phyloP scores from a whole-genome alignment of 768 basidiomycete species.

The Cyclocybe aegerita region DNA sequence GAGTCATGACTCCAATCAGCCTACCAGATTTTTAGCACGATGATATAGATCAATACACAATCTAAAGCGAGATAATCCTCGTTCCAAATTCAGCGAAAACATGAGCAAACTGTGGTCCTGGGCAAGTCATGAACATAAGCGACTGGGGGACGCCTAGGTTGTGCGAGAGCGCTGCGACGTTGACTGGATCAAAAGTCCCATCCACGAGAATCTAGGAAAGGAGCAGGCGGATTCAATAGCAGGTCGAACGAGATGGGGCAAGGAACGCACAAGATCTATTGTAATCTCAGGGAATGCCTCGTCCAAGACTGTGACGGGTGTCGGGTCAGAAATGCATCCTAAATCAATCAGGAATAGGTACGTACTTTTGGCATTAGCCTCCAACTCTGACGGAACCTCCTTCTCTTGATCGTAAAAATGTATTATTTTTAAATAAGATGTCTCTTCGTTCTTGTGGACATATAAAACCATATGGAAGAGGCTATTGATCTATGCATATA shows the following conservation, averaged over 20 bases:
- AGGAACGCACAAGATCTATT: constrained; percentile 23
- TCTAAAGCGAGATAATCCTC: constrained; percentile 22
- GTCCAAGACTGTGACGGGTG: constrained; percentile 26
- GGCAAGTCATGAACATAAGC: constrained; percentile 29
- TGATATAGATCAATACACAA: background rate
- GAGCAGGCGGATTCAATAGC: background rate
- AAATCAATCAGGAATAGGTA: background rate
- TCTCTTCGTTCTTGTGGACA: constrained; percentile 67
- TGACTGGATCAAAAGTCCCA: constrained; percentile 21
- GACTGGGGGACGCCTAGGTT: constrained; percentile 20
- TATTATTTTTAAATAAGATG: constrained; percentile 64
- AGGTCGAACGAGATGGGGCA: background rate
- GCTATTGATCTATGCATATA: constrained; percentile 52
- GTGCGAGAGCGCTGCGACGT: constrained; percentile 23
- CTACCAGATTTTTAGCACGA: background rate
- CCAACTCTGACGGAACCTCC: constrained; percentile 66
- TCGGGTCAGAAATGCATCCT: background rate
- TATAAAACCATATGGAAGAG: constrained; percentile 68
- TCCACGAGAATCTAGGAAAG: constrained; percentile 20
- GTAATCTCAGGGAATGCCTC: constrained; percentile 52
- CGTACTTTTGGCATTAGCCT: constrained; percentile 67
- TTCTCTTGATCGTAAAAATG: constrained; percentile 58
- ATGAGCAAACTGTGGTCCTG: constrained; percentile 17
- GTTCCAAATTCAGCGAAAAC: constrained; percentile 21
- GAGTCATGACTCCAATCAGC: no score